These are phyloP conservation scores for Epichloe typhina DNA, from an alignment of 2,329 filamentous ascomycete species.

Conservation along the genomic window DNA sequence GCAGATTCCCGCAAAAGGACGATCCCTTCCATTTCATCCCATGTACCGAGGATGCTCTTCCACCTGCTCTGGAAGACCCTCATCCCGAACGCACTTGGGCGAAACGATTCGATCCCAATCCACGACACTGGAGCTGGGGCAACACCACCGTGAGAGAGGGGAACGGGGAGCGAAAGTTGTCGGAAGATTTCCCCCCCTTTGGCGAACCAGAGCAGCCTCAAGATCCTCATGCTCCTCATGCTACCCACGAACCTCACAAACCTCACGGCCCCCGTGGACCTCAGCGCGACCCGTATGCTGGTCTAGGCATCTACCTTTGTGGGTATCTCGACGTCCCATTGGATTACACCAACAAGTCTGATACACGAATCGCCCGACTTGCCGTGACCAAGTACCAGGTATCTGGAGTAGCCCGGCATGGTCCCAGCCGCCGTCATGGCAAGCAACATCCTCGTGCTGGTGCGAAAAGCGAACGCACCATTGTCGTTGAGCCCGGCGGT, in stretches of 20 bases:
- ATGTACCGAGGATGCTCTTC: slow-evolving; percentile 28
- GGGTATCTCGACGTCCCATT: slow-evolving; percentile 35
- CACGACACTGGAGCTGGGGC: slow-evolving; percentile 34
- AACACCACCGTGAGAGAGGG: slow-evolving; percentile 8
- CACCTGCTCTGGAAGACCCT: slow-evolving; percentile 27
- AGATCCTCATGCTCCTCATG: neutral
- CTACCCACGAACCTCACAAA: neutral
- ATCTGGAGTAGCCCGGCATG: slow-evolving; percentile 24
- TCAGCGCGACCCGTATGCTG: slow-evolving; percentile 19
- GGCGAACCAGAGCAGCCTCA: neutral
- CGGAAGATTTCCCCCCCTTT: neutral
- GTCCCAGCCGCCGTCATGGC: neutral
- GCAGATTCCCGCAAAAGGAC: slow-evolving; percentile 23
- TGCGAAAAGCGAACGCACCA: slow-evolving; percentile 30
- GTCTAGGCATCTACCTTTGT: slow-evolving; percentile 32
- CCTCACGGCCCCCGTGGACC: neutral
- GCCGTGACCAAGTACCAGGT: slow-evolving; percentile 37
- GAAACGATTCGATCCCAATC: slow-evolving; percentile 28
- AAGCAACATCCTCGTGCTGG: slow-evolving; percentile 10
- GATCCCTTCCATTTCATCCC: slow-evolving; percentile 35
- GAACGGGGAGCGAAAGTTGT: neutral
- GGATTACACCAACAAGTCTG: slow-evolving; percentile 32
- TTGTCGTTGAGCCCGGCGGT: slow-evolving; percentile 37
- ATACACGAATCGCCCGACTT: slow-evolving; percentile 29
- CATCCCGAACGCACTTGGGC: slow-evolving; percentile 26